Percentiles rank a stretch among this genome's conserved stretches.
Evolutionary conservation across 1,284 basidiomycete species (phyloP).

Genomic region (Puccinia hordei): DNA sequence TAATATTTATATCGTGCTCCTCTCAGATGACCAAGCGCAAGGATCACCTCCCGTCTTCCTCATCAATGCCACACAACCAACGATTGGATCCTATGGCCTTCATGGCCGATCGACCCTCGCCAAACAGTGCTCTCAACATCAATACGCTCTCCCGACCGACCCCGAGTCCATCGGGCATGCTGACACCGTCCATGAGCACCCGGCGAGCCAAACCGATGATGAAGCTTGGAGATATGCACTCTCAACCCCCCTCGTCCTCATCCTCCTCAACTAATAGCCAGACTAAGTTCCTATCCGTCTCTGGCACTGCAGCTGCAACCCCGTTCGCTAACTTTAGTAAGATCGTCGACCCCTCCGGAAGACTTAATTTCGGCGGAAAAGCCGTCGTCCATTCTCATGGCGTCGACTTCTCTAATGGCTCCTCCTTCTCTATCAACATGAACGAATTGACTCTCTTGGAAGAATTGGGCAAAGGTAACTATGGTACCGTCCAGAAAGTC

Average conservation of each 20-base stretch:
- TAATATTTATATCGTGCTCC: not conserved
- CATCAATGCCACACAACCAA: conserved; percentile 26
- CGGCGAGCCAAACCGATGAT: conserved; percentile 19
- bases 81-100: conserved; percentile 36
- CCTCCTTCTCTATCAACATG: conserved; percentile 94
- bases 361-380: conserved; percentile 88
- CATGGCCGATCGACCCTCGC: conserved; percentile 17
- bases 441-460: conserved; percentile 85
- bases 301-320: not conserved
- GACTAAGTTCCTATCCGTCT: conserved; percentile 39
- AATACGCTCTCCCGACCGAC: not conserved
- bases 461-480: conserved; percentile 86
- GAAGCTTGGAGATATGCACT: conserved; percentile 27
- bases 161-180: not conserved
- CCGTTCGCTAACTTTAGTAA: conserved; percentile 44
- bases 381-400: conserved; percentile 88
- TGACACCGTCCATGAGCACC: conserved; percentile 8
- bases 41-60: conserved; percentile 18
- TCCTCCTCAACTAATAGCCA: not conserved
- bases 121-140: not conserved
- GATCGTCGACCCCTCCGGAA: conserved; percentile 77
- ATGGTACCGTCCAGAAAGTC: conserved; percentile 95
- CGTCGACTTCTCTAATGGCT: conserved; percentile 91
- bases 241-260: not conserved
- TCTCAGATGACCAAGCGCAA: conserved; percentile 41